phyloP scores from a whole-genome alignment of 176 grass and related monocot genomes.

The Cenchrus americanus region DNA sequence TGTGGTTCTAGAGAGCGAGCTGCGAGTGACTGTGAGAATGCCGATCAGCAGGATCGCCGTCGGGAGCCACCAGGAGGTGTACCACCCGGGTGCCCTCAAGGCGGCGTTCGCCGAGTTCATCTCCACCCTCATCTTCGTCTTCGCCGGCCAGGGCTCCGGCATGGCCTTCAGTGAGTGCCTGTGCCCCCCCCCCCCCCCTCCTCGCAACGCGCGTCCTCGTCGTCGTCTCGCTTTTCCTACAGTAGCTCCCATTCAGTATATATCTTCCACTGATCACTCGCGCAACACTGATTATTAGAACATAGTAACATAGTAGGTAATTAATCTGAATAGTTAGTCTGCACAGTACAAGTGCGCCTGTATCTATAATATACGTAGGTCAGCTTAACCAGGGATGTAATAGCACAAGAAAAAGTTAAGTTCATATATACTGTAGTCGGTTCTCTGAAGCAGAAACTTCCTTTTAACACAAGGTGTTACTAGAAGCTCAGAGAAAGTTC shows the following conservation, averaged over 20 bases:
- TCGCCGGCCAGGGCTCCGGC: conserved; percentile 95
- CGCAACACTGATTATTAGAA: background rate
- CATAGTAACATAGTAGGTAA: background rate
- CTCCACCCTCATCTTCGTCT: conserved; percentile 98
- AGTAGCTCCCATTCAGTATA: no score
- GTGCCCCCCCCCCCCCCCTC: no score
- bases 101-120: conserved; percentile 94
- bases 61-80: conserved; percentile 66
- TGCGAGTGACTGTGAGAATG: conserved; percentile 47
- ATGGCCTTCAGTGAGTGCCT: conserved; percentile 84
- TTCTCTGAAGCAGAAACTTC: background rate
- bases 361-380: background rate
- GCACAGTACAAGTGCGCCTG: background rate
- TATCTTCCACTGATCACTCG: background rate
- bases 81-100: conserved; percentile 76
- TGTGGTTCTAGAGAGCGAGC: background rate
- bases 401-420: background rate
- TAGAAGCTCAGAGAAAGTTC: conserved; percentile 21
- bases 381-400: background rate
- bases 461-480: background rate
- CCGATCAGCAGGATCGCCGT: conserved; percentile 76
- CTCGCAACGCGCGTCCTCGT: background rate
- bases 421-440: background rate
- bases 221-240: background rate
- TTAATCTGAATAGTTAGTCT: background rate